Conservation (phyloP, 129 eudicot genomes). For the sunflower (Helianthus annuus) region HanXRQr2.0-SUNRISE NC_035449.2:183978117-183978616, state of each 20-base stretch:
- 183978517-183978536: not conserved
- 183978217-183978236: constrained; percentile 57
- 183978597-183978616: not conserved
- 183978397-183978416: not conserved
- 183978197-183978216: constrained; percentile 71
- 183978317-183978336: constrained; percentile 25
- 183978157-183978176: constrained; percentile 81
- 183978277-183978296: constrained; percentile 12
- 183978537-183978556: no score
- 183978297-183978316: constrained; percentile 10
- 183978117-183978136: not conserved
- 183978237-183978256: constrained; percentile 85
- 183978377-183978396: not conserved
- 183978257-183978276: constrained; percentile 11
- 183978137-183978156: constrained; percentile 60
- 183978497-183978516: not conserved
- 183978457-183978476: not conserved
- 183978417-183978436: constrained; percentile 4
- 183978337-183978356: constrained; percentile 7
- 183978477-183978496: not conserved
- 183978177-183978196: constrained; percentile 71
- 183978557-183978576: no score
- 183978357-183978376: constrained; percentile 18
- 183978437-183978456: not conserved
- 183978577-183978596: not conserved